Evolutionary conservation across 2,329 filamentous ascomycete species (phyloP).

Genomic region (Parascedosporium putredinis): DNA sequence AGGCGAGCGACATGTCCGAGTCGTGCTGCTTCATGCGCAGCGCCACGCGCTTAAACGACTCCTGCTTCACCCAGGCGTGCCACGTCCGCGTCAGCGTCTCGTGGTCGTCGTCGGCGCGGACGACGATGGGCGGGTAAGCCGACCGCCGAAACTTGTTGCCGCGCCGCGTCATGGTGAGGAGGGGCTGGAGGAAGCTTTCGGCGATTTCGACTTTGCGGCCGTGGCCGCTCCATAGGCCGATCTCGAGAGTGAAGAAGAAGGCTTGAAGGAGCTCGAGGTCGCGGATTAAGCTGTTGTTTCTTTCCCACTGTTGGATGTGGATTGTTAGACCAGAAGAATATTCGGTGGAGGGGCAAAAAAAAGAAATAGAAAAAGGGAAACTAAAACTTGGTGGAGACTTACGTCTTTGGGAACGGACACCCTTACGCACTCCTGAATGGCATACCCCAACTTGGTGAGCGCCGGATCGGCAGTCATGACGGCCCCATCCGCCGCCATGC

Average conservation of each 20-base stretch:
- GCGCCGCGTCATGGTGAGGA: conserved; percentile 29
- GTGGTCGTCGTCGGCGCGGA: conserved; percentile 39
- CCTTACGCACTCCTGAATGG: conserved; percentile 41
- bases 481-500: conserved; percentile 50
- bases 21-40: conserved; percentile 20
- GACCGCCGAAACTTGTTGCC: conserved; percentile 20
- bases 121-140: conserved; percentile 12
- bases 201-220: conserved; percentile 47
- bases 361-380: not conserved
- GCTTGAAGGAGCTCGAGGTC: conserved; percentile 34
- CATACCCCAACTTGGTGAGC: conserved; percentile 50
- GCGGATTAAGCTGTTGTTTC: conserved; percentile 21
- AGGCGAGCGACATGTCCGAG: conserved; percentile 18
- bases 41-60: conserved; percentile 47
- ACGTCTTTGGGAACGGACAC: conserved; percentile 18
- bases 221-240: conserved; percentile 44
- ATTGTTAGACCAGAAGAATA: not conserved
- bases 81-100: conserved; percentile 53
- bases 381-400: conserved; percentile 14
- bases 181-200: conserved; percentile 33
- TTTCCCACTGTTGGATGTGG: conserved; percentile 19
- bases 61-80: conserved; percentile 52
- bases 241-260: conserved; percentile 36
- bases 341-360: not conserved
- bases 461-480: conserved; percentile 45